Evolutionary conservation across 495 filamentous ascomycete species (phyloP), one percentile per base, ranked within the genome.

Genomic region (Aspergillus incahuasiensis): DNA sequence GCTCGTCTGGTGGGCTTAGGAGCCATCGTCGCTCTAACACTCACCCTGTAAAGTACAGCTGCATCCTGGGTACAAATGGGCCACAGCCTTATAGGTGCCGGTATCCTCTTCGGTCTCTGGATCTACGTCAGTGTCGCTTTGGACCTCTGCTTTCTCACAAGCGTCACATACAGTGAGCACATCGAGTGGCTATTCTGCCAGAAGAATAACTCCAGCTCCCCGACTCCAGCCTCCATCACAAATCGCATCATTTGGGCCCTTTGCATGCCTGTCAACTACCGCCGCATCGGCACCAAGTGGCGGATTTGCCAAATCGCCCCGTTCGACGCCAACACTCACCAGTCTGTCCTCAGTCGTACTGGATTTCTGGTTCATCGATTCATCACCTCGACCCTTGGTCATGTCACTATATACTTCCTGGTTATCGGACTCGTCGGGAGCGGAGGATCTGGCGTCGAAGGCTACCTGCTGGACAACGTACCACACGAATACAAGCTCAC

Each of bases 241-340:
- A 6, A 16, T 5, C 35, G 35, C 35, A 15, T 15, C 45, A 48
- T n/a, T 16, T 52, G 34, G 34, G 48, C 39, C 35, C 18, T 53
- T 8, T 9, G 5, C 13, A 6, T 44, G 20, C 38, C 39, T 5
- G 11, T 30, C 8, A 53, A 53, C 39, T 21, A 5, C 13, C 50
- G 50, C 19, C 50, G 50, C 2, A 8, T 53, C 28, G 39, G 50
- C 16, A 53, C 50, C 3, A 44, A 53, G 20, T 53, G 50, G 39
- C 50, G 44, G 39, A 19, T 44, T 4, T 5, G 5, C 22, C 12
- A 5, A 1, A 20, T 44, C 19, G 16, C n/a, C 11, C 7, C 15
- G 2, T 53, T 53, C 20, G 40, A 53, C 19, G 5, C 50, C 5
- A n/a, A 12, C 1, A 19, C 13, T 19, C 50, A 22, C 5, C 11